These are phyloP conservation scores for Deuterostichococcus epilithicus DNA, from an alignment of 139 green algal genomes.

Conservation along the genomic window DNA sequence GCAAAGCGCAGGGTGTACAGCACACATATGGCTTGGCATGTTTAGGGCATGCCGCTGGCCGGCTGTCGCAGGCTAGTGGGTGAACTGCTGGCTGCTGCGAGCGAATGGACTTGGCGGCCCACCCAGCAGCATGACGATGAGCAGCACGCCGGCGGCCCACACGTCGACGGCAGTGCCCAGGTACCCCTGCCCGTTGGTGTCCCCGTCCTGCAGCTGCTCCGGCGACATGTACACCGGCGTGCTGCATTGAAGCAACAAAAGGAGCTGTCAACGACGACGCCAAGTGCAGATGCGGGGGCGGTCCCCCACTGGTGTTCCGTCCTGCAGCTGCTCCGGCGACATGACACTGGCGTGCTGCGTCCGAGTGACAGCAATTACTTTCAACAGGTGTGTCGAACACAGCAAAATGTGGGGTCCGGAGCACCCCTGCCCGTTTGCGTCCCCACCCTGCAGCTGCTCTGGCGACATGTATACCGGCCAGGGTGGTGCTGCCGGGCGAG, in stretches of 20 bases:
- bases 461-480: constrained; percentile 76
- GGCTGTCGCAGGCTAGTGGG: too few relatives aligned
- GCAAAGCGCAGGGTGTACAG: too few relatives aligned
- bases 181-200: constrained; percentile 47
- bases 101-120: too few relatives aligned
- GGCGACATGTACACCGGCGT: constrained; percentile 79
- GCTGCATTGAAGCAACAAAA: constrained; percentile 12
- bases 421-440: constrained; percentile 47
- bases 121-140: constrained; percentile 75
- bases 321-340: constrained; percentile 62
- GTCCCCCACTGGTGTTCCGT: constrained; percentile 29
- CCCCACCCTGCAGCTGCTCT: constrained; percentile 47
- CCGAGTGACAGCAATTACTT: too few relatives aligned
- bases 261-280: too few relatives aligned
- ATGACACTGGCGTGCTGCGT: constrained; percentile 70
- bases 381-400: too few relatives aligned
- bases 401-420: too few relatives aligned
- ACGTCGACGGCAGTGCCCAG: constrained; percentile 59
- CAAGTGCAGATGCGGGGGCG: too few relatives aligned
- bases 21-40: too few relatives aligned
- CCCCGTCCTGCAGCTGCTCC: constrained; percentile 47
- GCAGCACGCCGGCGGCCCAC: constrained; percentile 67
- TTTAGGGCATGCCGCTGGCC: too few relatives aligned
- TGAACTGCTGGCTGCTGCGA: too few relatives aligned
- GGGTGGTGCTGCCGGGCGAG: too few relatives aligned